Percentiles rank a stretch among this genome's conserved stretches.
Conservation (phyloP, 2,329 filamentous ascomycete species). For the Xylariaceae sp. region DNA sequence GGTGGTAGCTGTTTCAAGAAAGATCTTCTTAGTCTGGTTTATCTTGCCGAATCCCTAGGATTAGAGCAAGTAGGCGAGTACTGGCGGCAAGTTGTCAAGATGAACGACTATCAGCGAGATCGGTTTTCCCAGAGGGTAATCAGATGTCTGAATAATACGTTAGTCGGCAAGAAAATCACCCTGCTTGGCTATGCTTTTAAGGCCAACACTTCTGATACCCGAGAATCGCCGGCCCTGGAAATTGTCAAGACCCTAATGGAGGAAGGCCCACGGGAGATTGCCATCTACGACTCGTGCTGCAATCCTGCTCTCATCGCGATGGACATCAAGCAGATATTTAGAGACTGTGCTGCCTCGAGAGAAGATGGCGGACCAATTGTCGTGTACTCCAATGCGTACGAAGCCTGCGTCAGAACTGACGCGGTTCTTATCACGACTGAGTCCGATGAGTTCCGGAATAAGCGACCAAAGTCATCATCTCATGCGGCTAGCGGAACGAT, state of each 20-base stretch:
- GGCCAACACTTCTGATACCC: conserved; percentile 71
- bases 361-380: conserved; percentile 35
- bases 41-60: conserved; percentile 66
- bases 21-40: conserved; percentile 69
- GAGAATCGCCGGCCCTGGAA: conserved; percentile 65
- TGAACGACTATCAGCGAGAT: conserved; percentile 72
- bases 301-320: conserved; percentile 45
- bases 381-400: conserved; percentile 34
- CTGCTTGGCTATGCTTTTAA: conserved; percentile 77
- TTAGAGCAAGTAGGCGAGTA: conserved; percentile 70
- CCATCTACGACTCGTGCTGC: conserved; percentile 63
- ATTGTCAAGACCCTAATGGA: conserved; percentile 62
- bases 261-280: conserved; percentile 55
- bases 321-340: conserved; percentile 45
- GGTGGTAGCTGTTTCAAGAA: conserved; percentile 81
- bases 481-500: too few relatives aligned
- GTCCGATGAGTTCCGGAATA: conserved; percentile 51
- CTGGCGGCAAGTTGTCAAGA: conserved; percentile 68
- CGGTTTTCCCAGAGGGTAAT: conserved; percentile 66
- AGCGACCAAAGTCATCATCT: too few relatives aligned
- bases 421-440: conserved; percentile 53
- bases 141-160: conserved; percentile 62
- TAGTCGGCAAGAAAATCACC: conserved; percentile 66
- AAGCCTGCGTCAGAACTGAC: conserved; percentile 44
- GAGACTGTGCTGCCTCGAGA: conserved; percentile 23